These are phyloP conservation scores for Heimioporus sp. DNA, from an alignment of 768 basidiomycete genomes.

Conservation along the genomic window DNA sequence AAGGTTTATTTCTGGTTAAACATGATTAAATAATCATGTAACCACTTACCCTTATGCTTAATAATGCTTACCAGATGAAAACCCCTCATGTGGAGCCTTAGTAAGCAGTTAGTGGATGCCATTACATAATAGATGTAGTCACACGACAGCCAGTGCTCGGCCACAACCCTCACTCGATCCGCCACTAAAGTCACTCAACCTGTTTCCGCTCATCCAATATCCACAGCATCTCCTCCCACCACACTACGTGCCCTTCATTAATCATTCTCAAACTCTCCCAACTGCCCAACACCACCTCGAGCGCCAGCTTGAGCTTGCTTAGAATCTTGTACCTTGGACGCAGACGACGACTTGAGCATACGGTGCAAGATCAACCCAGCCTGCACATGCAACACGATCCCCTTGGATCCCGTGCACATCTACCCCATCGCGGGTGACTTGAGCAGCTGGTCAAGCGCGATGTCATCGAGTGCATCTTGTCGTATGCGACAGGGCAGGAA, in stretches of 20 bases:
- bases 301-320: slow-evolving; percentile 63
- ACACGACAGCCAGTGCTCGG: too few relatives aligned
- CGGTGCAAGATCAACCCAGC: slow-evolving; percentile 46
- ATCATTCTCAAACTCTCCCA: slow-evolving; percentile 60
- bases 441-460: slow-evolving; percentile 59
- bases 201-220: slow-evolving; percentile 65
- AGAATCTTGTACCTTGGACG: slow-evolving; percentile 50
- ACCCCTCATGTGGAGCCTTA: too few relatives aligned
- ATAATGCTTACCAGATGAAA: too few relatives aligned
- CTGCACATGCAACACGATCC: slow-evolving; percentile 49
- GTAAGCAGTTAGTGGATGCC: too few relatives aligned
- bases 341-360: slow-evolving; percentile 22
- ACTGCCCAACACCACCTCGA: slow-evolving; percentile 68
- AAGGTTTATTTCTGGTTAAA: too few relatives aligned
- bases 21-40: too few relatives aligned
- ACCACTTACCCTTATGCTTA: too few relatives aligned
- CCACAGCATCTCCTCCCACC: slow-evolving; percentile 68
- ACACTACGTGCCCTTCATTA: slow-evolving; percentile 64
- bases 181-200: too few relatives aligned
- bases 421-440: slow-evolving; percentile 49
- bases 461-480: slow-evolving; percentile 58
- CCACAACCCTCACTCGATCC: too few relatives aligned
- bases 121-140: too few relatives aligned
- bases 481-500: slow-evolving; percentile 74
- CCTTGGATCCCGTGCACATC: slow-evolving; percentile 57